Evolutionary conservation across 257 asterid species (phyloP).

Genomic region (Echium plantagineum): DNA sequence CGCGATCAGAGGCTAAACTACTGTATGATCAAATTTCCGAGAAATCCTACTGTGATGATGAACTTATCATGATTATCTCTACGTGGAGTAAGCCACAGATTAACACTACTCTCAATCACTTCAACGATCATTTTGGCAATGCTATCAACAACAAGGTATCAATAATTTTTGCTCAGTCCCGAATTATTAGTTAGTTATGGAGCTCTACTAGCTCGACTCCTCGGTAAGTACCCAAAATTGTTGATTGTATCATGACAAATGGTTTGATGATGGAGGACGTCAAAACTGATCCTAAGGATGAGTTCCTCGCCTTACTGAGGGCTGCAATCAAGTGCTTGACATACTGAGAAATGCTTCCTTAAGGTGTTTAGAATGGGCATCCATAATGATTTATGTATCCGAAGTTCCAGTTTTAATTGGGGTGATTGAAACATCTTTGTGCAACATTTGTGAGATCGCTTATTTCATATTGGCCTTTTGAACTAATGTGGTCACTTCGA

Average conservation of each 20-base stretch:
- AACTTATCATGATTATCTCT: conserved; percentile 53
- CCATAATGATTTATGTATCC: too few relatives aligned
- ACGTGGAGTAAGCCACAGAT: conserved; percentile 93
- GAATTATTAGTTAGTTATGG: not conserved
- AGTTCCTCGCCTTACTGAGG: conserved; percentile 49
- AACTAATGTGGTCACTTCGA: too few relatives aligned
- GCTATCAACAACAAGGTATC: conserved; percentile 64
- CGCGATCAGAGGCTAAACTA: conserved; percentile 68
- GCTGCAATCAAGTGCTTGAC: conserved; percentile 68
- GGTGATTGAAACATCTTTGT: too few relatives aligned
- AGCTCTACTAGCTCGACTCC: not conserved
- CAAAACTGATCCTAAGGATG: conserved; percentile 46
- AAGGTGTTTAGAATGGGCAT: conserved; percentile 62
- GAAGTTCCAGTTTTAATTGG: too few relatives aligned
- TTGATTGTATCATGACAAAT: not conserved
- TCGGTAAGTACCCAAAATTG: not conserved
- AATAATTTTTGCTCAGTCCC: not conserved
- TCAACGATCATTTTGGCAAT: conserved; percentile 59
- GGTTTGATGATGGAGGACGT: conserved; percentile 37
- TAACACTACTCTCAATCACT: conserved; percentile 75
- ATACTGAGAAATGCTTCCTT: conserved; percentile 55
- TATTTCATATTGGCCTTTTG: too few relatives aligned
- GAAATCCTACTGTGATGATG: conserved; percentile 61
- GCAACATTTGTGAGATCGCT: too few relatives aligned
- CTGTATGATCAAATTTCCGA: conserved; percentile 61